A percentile compares a stretch with the other conserved stretches of the same genome.
Evolutionary conservation across 2,329 filamentous ascomycete species (phyloP).

Genomic region (Neofusicoccum cordaticola): DNA sequence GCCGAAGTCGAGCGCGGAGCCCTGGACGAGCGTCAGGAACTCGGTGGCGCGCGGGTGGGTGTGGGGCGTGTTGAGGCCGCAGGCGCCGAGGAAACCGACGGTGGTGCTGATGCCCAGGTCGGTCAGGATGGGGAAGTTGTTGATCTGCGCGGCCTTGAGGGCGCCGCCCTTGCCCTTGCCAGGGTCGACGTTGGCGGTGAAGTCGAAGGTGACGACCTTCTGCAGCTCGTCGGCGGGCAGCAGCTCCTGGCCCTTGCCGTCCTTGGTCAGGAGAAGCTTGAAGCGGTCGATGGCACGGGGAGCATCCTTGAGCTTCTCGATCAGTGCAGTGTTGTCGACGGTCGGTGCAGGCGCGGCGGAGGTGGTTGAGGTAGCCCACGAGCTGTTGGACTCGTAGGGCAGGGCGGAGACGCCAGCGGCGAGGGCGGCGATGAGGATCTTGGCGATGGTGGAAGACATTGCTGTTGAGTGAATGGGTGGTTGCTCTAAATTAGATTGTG

Average conservation of each 20-base stretch:
- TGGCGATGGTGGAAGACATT: slow-evolving; percentile 35
- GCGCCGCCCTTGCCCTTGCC: slow-evolving; percentile 10
- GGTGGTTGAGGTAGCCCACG: slow-evolving; percentile 2
- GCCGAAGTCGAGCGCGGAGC: slow-evolving; percentile 39
- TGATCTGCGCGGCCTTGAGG: slow-evolving; percentile 30
- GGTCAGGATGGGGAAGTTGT: slow-evolving; percentile 40
- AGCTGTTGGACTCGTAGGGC: slow-evolving; percentile 19
- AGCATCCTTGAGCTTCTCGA: slow-evolving; percentile 31
- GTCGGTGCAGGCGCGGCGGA: slow-evolving; percentile 20
- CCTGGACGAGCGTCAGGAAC: slow-evolving; percentile 45
- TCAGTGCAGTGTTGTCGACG: slow-evolving; percentile 26
- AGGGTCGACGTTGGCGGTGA: slow-evolving; percentile 31
- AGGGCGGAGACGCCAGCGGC: slow-evolving; percentile 30
- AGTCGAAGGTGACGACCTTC: slow-evolving; percentile 61
- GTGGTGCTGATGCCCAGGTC: slow-evolving; percentile 39
- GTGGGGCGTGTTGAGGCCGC: slow-evolving; percentile 50
- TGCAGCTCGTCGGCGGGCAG: slow-evolving; percentile 31
- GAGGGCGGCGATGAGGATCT: slow-evolving; percentile 33
- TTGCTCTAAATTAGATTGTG: slow-evolving; percentile 23
- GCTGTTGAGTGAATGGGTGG: slow-evolving; percentile 18
- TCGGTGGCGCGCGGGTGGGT: slow-evolving; percentile 50
- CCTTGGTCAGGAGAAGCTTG: slow-evolving; percentile 32
- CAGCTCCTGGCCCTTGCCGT: slow-evolving; percentile 25
- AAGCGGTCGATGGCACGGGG: slow-evolving; percentile 39
- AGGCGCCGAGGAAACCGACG: slow-evolving; percentile 41